These are phyloP conservation scores for Auricularia auricula-judae DNA, from an alignment of 768 basidiomycete genomes.

Conservation along the genomic window DNA sequence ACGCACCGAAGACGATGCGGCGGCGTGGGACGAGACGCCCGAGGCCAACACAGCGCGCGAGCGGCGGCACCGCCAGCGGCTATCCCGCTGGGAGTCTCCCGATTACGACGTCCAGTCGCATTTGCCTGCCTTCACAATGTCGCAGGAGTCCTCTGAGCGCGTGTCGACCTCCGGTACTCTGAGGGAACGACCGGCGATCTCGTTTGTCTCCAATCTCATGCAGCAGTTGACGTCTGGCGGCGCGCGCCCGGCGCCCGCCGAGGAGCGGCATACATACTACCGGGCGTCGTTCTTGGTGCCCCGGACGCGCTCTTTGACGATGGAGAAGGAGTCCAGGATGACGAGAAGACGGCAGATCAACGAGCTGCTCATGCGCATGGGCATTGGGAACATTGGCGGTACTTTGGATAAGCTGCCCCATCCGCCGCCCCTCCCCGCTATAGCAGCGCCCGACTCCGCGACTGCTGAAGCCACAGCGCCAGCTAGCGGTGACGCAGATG, in stretches of 20 bases:
- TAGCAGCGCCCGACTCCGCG: conserved; percentile 3
- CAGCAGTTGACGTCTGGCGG: not conserved
- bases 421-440: conserved; percentile 15
- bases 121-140: conserved; percentile 27
- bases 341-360: conserved; percentile 64
- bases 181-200: not conserved
- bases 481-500: not conserved
- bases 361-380: conserved; percentile 76
- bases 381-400: conserved; percentile 65
- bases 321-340: conserved; percentile 49
- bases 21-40: conserved; percentile 56
- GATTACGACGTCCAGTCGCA: conserved; percentile 51
- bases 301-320: conserved; percentile 35
- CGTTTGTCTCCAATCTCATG: not conserved
- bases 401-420: conserved; percentile 31
- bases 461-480: not conserved
- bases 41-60: conserved; percentile 57
- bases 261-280: conserved; percentile 35
- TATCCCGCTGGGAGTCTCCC: conserved; percentile 65
- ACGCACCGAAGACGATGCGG: conserved; percentile 12
- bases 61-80: conserved; percentile 55
- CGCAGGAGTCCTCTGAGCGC: not conserved
- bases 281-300: conserved; percentile 65
- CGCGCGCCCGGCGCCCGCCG: not conserved
- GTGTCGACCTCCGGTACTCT: not conserved